Base-by-base conservation (phyloP, 148 eudicot species). In the Drosera capensis region DNA sequence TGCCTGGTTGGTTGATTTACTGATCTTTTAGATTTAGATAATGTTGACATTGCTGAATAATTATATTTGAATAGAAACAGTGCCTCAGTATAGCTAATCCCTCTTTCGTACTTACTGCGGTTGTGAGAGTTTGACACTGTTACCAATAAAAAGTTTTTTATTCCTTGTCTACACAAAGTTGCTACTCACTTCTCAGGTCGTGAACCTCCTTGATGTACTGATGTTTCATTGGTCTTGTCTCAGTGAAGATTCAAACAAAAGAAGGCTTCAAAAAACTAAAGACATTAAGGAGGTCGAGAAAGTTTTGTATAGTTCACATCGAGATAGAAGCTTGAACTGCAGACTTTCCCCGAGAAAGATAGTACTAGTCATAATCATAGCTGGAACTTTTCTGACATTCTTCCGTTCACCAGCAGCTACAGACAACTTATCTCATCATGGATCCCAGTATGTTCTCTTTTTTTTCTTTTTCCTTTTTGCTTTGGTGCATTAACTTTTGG, bases 191-290 rank as follows among this genome's bases (percentile, higher is more conserved):
- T n/a, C n/a, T n/a, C n/a, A n/a, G n/a, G n/a, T n/a, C n/a, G n/a
- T n/a, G n/a, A n/a, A n/a, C 14, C 38, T 34, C 9, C 9, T 11
- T 4, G 11, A 34, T 34, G 38, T 34, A 15, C 38, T 34, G 14
- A 34, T 11, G 11, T 11, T 5, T 34, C 14, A 9, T 13, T 34
- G n/a, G n/a, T 42, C 57, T 49, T 54, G 48, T 16, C 55, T 58
- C 78, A 85, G 95, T 53, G 95, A 80, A 52, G 90, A 85, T n/a
- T 48, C 78, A 39, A 77, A 46, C 67, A 84, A 74, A 69, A 62
- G 86, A 64, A 85, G 71, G 66, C 72, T 63, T 42, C 60, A 63
- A 17, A 72, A 77, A 64, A 66, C 55, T 49, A 77, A 54, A 77
- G 77, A 61, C 40, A 45, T 63, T 31, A 83, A 57, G 70, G 84